Base-by-base conservation (phyloP, 208 protist species). In the Wallacemonas sp. region DNA sequence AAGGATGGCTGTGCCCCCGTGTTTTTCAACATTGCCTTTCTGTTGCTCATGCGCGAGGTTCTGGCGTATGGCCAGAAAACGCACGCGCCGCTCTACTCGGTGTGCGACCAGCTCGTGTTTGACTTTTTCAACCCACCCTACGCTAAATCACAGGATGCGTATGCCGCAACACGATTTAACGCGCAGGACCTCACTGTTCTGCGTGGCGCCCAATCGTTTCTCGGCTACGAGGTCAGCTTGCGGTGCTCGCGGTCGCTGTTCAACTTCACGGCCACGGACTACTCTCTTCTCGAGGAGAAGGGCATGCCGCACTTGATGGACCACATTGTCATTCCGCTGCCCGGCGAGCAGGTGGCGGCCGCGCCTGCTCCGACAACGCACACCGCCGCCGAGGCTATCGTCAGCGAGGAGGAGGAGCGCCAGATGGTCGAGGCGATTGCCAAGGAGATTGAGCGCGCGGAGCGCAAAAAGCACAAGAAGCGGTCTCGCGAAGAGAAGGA, bases 51-150 rank as follows among this genome's bases (percentile, higher is more conserved):
- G 72, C 79, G 87, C 14, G 87, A 93, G 57, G 80, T 94, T 22
- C 67, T 96, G 4, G 70, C 74, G 11, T 63, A 86, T 54, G 87
- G 83, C n/a, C 55, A 89, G 54, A 55, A 87, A 61, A 89, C 84
- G 12, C 86, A 94, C 67, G 57, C 31, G 32, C 79, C 77, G 1
- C 75, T 96, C 33, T 94, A 94, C 67, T 57, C 67, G 4, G 70
- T 92, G 16, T 92, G 87, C 64, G 91, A 96, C 70, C 68, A 81
- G 22, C 70, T 96, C n/a, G 76, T 92, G 31, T 92, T 86, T 55
- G 57, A 87, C 46, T 96, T 94, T 66, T 96, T 96, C 72, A 96
- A 96, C 55, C 91, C 91, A 23, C 23, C 74, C 0, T 87, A 72
- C 55, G 87, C 91, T 12, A 79, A 89, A 48, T 36, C 77, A 41